Percentiles rank a stretch among this genome's conserved stretches.
phyloP scores from a whole-genome alignment of 345 rosid species.

The Eucalyptus dawsonii region DNA sequence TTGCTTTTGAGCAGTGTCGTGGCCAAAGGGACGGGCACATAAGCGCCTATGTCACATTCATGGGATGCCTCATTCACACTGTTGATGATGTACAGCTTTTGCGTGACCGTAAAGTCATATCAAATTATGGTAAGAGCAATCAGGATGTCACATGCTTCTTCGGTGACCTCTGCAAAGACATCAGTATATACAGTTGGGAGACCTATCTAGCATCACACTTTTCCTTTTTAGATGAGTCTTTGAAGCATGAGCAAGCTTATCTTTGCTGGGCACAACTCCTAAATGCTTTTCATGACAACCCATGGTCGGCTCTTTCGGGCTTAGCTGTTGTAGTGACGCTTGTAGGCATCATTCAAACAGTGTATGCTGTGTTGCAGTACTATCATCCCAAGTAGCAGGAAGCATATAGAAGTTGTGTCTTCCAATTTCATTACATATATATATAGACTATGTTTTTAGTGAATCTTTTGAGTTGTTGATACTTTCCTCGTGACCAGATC shows the following conservation, averaged over 20 bases:
- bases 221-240: neutral
- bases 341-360: neutral
- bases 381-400: neutral
- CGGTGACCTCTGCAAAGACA: too few species aligned
- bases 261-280: neutral
- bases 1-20: neutral
- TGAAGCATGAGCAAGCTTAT: neutral
- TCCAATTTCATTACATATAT: neutral
- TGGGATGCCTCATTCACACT: neutral
- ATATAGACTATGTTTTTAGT: neutral
- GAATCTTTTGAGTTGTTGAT: neutral
- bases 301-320: neutral
- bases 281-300: neutral
- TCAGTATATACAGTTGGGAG: too few species aligned
- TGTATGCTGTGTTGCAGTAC: neutral
- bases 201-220: neutral
- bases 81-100: accelerated
- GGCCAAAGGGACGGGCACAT: neutral
- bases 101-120: neutral
- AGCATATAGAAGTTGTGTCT: neutral
- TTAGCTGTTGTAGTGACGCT: neutral
- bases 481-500: neutral
- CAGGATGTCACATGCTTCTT: neutral
- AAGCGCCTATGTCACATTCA: neutral
- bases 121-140: accelerated